Evolutionary conservation across 2,329 filamentous ascomycete species (phyloP), one percentile per base, ranked within the genome.

Genomic region (Aspergillus aculeatinus): DNA sequence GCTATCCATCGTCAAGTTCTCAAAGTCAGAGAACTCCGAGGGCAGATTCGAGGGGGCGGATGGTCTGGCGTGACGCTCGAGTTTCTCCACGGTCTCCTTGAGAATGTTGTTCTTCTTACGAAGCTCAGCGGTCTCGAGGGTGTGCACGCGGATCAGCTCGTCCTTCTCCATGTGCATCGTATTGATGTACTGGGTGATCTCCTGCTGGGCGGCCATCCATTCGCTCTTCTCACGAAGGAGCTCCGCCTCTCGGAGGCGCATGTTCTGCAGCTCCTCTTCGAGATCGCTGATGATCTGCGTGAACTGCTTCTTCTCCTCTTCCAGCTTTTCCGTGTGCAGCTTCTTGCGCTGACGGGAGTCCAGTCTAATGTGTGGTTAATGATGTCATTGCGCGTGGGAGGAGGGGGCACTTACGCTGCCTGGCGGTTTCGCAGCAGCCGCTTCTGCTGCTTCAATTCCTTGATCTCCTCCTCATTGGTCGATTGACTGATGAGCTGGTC

Each of bases 401-500:
- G 58, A 61, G 65, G 19, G 19, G 44, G 56, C 9, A 85, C 90
- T 82, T 87, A 96, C 92, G 95, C 95, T 78, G 95, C 95, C 81
- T 98, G 94, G 72, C 95, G 88, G 80, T 99, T 99, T 72, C 95
- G 87, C 64, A 99, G 83, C 63, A 99, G 83, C 62, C 95, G 89
- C 83, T 98, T 98, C 78, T 97, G 95, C 76, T 96, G 92, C 85
- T 99, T 99, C 71, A 99, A 84, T 80, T 98, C 93, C 83, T 96
- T 98, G 81, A 96, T 90, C 81, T 96, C 89, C 66, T 95, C 88
- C 72, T 98, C 94, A 58, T 87, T 92, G 52, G 69, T 77, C 39
- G 92, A 94, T 77, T 91, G 88, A 56, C 89, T 84, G 77, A 99
- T 98, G 72, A 98, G 84, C 63, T 91, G 85, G 76, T 99, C 95